Evolutionary conservation across 306 rosid species (phyloP).

Genomic region (Astragalus membranaceus): DNA sequence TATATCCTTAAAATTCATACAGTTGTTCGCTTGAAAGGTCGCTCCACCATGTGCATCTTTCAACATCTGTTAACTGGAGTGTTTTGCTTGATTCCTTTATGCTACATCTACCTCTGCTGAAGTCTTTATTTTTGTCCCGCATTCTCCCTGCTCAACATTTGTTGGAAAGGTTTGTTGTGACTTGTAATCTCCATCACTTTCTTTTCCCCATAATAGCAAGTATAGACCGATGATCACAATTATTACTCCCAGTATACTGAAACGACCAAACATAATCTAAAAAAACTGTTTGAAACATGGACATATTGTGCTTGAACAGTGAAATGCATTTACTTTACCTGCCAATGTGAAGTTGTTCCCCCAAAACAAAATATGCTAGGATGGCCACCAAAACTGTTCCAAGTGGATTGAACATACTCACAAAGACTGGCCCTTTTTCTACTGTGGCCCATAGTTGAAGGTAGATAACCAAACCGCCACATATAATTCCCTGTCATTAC

Average conservation of each 20-base stretch:
- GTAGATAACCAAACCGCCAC: conserved; percentile 22
- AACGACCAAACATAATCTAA: not conserved
- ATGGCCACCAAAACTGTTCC: conserved; percentile 27
- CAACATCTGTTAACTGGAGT: not conserved
- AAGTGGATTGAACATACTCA: conserved; percentile 33
- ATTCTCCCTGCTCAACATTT: conserved; percentile 13
- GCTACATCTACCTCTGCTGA: conserved; percentile 6
- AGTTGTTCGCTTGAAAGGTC: no score
- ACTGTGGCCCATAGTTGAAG: conserved; percentile 29
- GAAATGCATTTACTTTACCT: conserved; percentile 30
- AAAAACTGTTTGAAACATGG: conserved; percentile 3
- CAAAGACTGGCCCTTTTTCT: conserved; percentile 38
- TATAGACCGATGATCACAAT: conserved; percentile 32
- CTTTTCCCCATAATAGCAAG: conserved; percentile 45
- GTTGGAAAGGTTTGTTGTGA: conserved; percentile 6
- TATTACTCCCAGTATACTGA: conserved; percentile 40
- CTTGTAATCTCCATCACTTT: conserved; percentile 20
- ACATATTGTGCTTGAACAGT: not conserved
- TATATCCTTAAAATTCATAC: no score
- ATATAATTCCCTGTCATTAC: conserved; percentile 22
- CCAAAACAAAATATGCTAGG: conserved; percentile 32
- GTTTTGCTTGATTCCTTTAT: not conserved
- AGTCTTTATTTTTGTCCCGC: not conserved
- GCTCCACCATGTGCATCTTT: not conserved
- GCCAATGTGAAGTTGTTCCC: conserved; percentile 32